Base-by-base conservation (phyloP, 2,329 filamentous ascomycete species). In the Fusarium burgessii region DNA sequence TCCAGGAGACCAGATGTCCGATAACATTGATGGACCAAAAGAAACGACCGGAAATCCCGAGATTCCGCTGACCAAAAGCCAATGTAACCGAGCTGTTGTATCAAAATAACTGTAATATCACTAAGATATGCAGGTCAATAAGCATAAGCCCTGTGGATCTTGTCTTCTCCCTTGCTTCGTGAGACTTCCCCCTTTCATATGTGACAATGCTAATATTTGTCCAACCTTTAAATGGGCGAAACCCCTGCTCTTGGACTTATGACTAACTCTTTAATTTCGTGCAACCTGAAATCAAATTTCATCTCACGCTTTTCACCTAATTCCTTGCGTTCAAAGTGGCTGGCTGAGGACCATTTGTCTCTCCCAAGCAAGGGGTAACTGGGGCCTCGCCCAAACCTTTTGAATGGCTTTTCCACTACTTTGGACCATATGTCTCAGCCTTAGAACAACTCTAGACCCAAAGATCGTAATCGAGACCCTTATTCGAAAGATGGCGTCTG, bases 391-490 rank as follows among this genome's bases (percentile, higher is more conserved):
- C 17, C 17, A 36, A 38, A 3, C 10, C 18, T 46, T 55, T 46
- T 3, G 20, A n/a, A 25, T 27, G 13, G 27, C 7, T 11, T 33
- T 46, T 2, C n/a, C 51, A 33, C 38, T 46, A 32, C 7, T 23
- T 25, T 13, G 38, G 51, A 9, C 29, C 32, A n/a, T 18, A 33
- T n/a, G 51, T 55, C 36, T 55, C 27, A 45, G 27, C 7, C 17
- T 33, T 25, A 27, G 14, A 54, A 32, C 4, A 27, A 23, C n/a
- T 32, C 9, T 33, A 11, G 51, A 25, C 17, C 29, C 51, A 46
- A n/a, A 51, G 27, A 46, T 45, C 51, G 20, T 18, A 55, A 32
- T 46, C 51, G 36, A 55, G 51, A 46, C 51, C 27, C 18, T 43
- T 1, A 18, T 43, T 23, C n/a, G 10, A 32, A 32, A n/a, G 38